Conservation (phyloP, 2,329 filamentous ascomycete species). For the Verticillium nubilum region DNA sequence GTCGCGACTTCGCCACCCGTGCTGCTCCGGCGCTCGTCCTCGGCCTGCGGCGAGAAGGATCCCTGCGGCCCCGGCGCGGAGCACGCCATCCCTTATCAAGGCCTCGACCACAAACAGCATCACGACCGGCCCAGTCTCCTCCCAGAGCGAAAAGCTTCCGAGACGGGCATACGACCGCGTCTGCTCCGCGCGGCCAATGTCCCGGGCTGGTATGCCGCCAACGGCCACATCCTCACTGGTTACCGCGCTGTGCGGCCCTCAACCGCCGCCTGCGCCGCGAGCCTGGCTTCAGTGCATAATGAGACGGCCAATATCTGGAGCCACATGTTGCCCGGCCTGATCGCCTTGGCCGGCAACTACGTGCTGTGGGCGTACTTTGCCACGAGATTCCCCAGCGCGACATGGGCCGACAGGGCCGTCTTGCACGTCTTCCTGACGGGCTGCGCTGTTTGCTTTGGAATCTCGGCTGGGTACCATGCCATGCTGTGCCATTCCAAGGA, state of each 20-base stretch:
- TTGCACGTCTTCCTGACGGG: constrained; percentile 32
- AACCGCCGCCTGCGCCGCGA: constrained; percentile 26
- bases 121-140: neutral
- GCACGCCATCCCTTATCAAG: neutral
- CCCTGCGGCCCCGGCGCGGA: neutral
- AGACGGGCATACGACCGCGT: neutral
- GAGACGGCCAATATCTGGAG: constrained; percentile 26
- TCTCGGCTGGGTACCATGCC: constrained; percentile 32
- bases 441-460: constrained; percentile 26
- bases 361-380: constrained; percentile 17
- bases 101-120: neutral
- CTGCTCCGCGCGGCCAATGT: constrained; percentile 23
- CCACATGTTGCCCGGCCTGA: constrained; percentile 32
- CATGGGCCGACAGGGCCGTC: constrained; percentile 27
- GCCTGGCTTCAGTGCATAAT: constrained; percentile 31
- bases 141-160: neutral
- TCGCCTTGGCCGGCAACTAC: constrained; percentile 24
- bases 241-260: constrained; percentile 37
- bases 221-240: constrained; percentile 31
- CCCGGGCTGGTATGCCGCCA: constrained; percentile 36
- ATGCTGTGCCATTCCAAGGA: constrained; percentile 31
- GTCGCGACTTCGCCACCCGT: neutral
- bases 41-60: neutral
- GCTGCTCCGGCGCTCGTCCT: neutral
- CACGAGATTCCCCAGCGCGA: constrained; percentile 24